Evolutionary conservation across 805 yeast genomes (phyloP).

Genomic region (Phaffomyces antillensis): DNA sequence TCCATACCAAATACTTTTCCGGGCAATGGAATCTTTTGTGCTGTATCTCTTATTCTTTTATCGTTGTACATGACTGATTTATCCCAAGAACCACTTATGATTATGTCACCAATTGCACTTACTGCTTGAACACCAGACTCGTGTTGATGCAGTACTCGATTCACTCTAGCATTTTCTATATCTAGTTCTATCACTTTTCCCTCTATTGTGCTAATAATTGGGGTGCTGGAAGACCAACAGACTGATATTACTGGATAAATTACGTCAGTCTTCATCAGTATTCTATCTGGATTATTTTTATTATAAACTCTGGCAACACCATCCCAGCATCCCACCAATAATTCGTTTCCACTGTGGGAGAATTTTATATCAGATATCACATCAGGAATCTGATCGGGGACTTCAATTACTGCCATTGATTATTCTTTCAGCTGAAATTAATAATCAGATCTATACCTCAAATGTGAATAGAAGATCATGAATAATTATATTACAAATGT

Average conservation of each 20-base stretch:
- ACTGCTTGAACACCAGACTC: slow-evolving; percentile 33
- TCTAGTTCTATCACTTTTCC: slow-evolving; percentile 50
- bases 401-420: slow-evolving; percentile 10
- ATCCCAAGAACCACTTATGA: slow-evolving; percentile 61
- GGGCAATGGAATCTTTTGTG: slow-evolving; percentile 23
- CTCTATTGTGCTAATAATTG: slow-evolving; percentile 45
- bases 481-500: neutral
- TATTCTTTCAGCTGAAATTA: too few species aligned
- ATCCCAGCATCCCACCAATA: slow-evolving; percentile 56
- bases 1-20: slow-evolving; percentile 62
- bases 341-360: slow-evolving; percentile 28
- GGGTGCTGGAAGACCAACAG: slow-evolving; percentile 20
- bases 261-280: slow-evolving; percentile 16
- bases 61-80: slow-evolving; percentile 44
- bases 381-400: slow-evolving; percentile 28
- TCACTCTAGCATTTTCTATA: slow-evolving; percentile 34
- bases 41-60: slow-evolving; percentile 21
- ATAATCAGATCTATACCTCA: too few species aligned
- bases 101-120: slow-evolving; percentile 19
- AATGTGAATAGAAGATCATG: neutral
- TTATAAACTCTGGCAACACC: slow-evolving; percentile 39
- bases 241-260: slow-evolving; percentile 16
- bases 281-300: slow-evolving; percentile 21
- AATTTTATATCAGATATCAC: slow-evolving; percentile 37
- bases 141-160: slow-evolving; percentile 26